phyloP scores from a whole-genome alignment of 2,329 filamentous ascomycete genomes.

The Alternaria postmessia region DNA sequence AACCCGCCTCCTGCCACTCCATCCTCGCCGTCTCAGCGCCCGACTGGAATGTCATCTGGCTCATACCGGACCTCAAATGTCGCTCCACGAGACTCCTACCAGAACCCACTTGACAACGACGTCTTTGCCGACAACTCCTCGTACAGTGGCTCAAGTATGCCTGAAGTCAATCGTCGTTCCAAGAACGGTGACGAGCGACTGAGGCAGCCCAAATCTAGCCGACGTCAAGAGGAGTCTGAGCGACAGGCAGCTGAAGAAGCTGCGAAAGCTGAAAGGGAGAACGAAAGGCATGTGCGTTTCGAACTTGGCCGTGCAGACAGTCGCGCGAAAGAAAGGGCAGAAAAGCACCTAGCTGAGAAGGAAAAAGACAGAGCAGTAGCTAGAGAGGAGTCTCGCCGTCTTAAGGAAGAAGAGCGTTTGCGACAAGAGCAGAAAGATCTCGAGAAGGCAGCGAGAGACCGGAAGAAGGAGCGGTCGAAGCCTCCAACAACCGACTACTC shows the following conservation, averaged over 20 bases:
- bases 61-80: slow-evolving; percentile 32
- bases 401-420: slow-evolving; percentile 29
- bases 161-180: slow-evolving; percentile 34
- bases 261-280: slow-evolving; percentile 33
- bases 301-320: slow-evolving; percentile 34
- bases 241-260: slow-evolving; percentile 23
- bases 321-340: slow-evolving; percentile 29
- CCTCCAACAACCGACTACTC: slow-evolving; percentile 27
- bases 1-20: slow-evolving; percentile 28
- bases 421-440: slow-evolving; percentile 17
- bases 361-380: slow-evolving; percentile 27
- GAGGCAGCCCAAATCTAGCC: slow-evolving; percentile 29
- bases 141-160: slow-evolving; percentile 28
- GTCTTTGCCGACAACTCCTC: slow-evolving; percentile 30
- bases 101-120: slow-evolving; percentile 33
- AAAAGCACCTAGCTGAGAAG: slow-evolving; percentile 32
- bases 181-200: slow-evolving; percentile 31
- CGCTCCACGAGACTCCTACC: slow-evolving; percentile 25
- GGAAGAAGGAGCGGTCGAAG: slow-evolving; percentile 29
- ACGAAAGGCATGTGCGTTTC: slow-evolving; percentile 38
- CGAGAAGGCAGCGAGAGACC: slow-evolving; percentile 18
- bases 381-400: slow-evolving; percentile 27
- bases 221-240: slow-evolving; percentile 36
- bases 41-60: slow-evolving; percentile 19
- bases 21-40: slow-evolving; percentile 29